Conservation (phyloP, 352 stramenopile genomes). For the Globisporangium viniferum region DNA sequence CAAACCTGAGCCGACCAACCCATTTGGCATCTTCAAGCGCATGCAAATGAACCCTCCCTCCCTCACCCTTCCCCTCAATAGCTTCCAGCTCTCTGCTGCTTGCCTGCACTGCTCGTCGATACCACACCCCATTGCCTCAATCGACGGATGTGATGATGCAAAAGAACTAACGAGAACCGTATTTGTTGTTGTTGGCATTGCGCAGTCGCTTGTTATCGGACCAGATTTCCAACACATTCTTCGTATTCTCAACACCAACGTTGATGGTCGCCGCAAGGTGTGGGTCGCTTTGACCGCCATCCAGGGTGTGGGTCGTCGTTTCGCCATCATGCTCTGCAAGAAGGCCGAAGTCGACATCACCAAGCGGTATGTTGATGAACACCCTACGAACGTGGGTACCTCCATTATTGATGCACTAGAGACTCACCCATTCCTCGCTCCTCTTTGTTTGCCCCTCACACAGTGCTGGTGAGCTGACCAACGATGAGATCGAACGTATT, state of each 20-base stretch:
- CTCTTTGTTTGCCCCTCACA: not conserved
- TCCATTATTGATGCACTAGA: not conserved
- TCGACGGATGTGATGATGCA: not conserved
- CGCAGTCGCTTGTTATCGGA: conserved; percentile 88
- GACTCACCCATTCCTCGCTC: not conserved
- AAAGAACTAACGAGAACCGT: not conserved
- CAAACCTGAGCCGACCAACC: no score
- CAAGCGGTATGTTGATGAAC: conserved; percentile 78
- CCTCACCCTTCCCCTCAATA: no score
- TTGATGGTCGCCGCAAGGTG: conserved; percentile 97
- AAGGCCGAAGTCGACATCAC: conserved; percentile 99
- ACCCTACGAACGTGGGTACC: not conserved
- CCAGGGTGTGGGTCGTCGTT: conserved; percentile 83
- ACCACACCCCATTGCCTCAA: not conserved
- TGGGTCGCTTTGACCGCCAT: conserved; percentile 85
- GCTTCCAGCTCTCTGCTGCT: no score
- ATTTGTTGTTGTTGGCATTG: conserved; percentile 5
- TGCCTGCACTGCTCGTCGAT: no score
- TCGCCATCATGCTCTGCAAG: conserved; percentile 97
- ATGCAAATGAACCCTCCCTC: no score
- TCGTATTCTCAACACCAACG: conserved; percentile 99
- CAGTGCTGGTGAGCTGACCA: conserved; percentile 96
- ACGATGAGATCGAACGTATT: conserved; percentile 99
- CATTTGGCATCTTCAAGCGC: no score
- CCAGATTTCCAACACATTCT: conserved; percentile 99